These are phyloP conservation scores for Globisporangium viniferum DNA, from an alignment of 352 stramenopile species.

Conservation along the genomic window DNA sequence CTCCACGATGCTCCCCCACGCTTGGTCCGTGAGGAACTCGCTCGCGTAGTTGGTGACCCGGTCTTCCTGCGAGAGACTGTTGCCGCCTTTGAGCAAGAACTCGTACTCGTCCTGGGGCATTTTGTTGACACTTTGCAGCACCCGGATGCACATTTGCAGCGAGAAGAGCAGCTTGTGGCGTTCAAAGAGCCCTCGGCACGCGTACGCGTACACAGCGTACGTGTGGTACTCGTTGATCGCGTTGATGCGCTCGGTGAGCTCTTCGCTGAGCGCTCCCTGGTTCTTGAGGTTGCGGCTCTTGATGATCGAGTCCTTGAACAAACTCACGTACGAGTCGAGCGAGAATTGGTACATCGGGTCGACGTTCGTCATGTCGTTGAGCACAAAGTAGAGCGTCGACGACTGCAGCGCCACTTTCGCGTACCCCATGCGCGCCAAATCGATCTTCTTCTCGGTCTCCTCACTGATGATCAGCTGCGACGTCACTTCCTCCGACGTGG, in stretches of 20 bases:
- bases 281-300: slow-evolving; percentile 82
- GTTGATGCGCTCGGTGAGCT: slow-evolving; percentile 85
- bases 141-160: slow-evolving; percentile 92
- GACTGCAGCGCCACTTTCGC: slow-evolving; percentile 89
- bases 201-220: slow-evolving; percentile 94
- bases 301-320: slow-evolving; percentile 94
- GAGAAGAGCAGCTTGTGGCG: slow-evolving; percentile 96
- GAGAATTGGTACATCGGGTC: slow-evolving; percentile 98
- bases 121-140: slow-evolving; percentile 90
- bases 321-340: slow-evolving; percentile 91
- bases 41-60: slow-evolving; percentile 79
- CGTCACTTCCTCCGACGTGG: slow-evolving; percentile 92
- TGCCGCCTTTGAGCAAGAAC: slow-evolving; percentile 92
- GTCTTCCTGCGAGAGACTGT: slow-evolving; percentile 55
- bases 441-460: slow-evolving; percentile 95
- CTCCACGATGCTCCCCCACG: slow-evolving; percentile 91
- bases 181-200: slow-evolving; percentile 94
- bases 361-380: slow-evolving; percentile 94
- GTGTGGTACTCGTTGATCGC: slow-evolving; percentile 96
- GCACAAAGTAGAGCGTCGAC: slow-evolving; percentile 94
- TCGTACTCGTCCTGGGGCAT: slow-evolving; percentile 92
- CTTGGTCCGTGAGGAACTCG: slow-evolving; percentile 81
- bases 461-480: slow-evolving; percentile 92
- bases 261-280: slow-evolving; percentile 72
- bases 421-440: slow-evolving; percentile 92